Conservation (phyloP, 2,329 filamentous ascomycete species). For the Grosmannia serpens region DNA sequence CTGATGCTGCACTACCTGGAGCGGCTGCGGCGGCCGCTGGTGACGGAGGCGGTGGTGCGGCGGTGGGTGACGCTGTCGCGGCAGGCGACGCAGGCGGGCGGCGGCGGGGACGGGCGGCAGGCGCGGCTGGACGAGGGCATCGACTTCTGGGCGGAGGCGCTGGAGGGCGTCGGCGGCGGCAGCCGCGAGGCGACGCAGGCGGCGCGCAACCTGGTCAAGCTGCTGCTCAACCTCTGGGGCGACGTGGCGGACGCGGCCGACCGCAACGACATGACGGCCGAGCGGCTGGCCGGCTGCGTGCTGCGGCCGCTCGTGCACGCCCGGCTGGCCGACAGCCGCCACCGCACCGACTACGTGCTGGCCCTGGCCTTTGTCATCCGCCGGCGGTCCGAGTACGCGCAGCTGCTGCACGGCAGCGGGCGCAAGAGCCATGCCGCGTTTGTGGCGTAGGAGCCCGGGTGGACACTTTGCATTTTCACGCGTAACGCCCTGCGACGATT, state of each 20-base stretch:
- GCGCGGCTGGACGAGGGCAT: slow-evolving; percentile 28
- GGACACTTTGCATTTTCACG: too few relatives aligned
- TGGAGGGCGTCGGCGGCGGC: slow-evolving; percentile 22
- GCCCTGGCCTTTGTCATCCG: slow-evolving; percentile 31
- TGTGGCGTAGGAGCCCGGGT: not conserved
- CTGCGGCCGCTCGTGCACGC: slow-evolving; percentile 29
- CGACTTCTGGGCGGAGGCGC: slow-evolving; percentile 35
- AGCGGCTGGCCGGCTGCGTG: slow-evolving; percentile 26
- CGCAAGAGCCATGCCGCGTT: slow-evolving; percentile 17
- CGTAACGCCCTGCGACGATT: too few relatives aligned
- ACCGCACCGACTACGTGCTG: slow-evolving; percentile 27
- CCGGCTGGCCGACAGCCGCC: not conserved
- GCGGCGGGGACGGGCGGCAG: slow-evolving; percentile 17
- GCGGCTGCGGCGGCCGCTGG: slow-evolving; percentile 26
- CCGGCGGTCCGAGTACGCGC: slow-evolving; percentile 27
- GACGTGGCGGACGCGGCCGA: slow-evolving; percentile 27
- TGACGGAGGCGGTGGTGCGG: slow-evolving; percentile 25
- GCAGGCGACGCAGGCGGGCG: slow-evolving; percentile 24
- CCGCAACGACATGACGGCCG: slow-evolving; percentile 31
- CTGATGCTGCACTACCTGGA: slow-evolving; percentile 27
- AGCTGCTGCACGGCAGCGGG: slow-evolving; percentile 22
- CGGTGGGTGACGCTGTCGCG: slow-evolving; percentile 29
- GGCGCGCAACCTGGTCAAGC: slow-evolving; percentile 26
- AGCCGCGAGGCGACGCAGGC: slow-evolving; percentile 18
- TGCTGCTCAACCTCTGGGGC: slow-evolving; percentile 32